A percentile compares a stretch with the other conserved stretches of the same genome.
These are phyloP conservation scores for Neurospora cerealis DNA, from an alignment of 495 filamentous ascomycete species.

Conservation along the genomic window DNA sequence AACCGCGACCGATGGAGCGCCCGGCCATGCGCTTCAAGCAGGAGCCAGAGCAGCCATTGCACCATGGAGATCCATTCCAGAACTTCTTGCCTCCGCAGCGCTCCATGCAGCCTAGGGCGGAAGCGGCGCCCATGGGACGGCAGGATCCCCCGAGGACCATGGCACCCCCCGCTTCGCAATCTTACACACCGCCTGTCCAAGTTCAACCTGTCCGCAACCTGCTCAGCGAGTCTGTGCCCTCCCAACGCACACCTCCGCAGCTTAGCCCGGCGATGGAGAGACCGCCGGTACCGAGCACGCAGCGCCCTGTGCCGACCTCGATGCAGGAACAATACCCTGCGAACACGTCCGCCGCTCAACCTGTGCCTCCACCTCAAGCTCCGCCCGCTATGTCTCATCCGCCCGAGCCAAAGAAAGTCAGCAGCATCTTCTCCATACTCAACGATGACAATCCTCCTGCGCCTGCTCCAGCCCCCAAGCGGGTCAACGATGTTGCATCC, in stretches of 20 bases:
- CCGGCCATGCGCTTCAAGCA: conserved; percentile 32
- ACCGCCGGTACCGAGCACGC: conserved; percentile 18
- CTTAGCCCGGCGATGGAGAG: conserved; percentile 9
- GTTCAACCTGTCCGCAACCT: conserved; percentile 23
- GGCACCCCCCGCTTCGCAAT: conserved; percentile 20
- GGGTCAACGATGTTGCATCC: conserved; percentile 28
- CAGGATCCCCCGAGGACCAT: conserved; percentile 32
- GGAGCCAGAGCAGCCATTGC: conserved; percentile 29
- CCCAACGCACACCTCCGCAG: conserved; percentile 21
- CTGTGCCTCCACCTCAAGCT: conserved; percentile 20
- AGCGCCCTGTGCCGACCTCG: conserved; percentile 22
- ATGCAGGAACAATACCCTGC: conserved; percentile 28
- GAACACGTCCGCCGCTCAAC: conserved; percentile 20
- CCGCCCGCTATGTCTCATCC: conserved; percentile 22
- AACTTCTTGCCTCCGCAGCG: conserved; percentile 19
- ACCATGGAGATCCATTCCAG: conserved; percentile 20
- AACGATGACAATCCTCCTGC: conserved; percentile 38
- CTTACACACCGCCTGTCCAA: conserved; percentile 21
- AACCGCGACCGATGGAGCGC: conserved; percentile 20
- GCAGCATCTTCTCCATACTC: conserved; percentile 39
- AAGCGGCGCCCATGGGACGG: conserved; percentile 28
- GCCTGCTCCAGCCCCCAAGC: conserved; percentile 27
- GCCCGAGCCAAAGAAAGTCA: conserved; percentile 32
- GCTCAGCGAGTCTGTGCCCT: conserved; percentile 17
- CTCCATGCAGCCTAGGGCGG: conserved; percentile 24